phyloP scores from a whole-genome alignment of 768 basidiomycete genomes.

The Kockovaella imperatae region DNA sequence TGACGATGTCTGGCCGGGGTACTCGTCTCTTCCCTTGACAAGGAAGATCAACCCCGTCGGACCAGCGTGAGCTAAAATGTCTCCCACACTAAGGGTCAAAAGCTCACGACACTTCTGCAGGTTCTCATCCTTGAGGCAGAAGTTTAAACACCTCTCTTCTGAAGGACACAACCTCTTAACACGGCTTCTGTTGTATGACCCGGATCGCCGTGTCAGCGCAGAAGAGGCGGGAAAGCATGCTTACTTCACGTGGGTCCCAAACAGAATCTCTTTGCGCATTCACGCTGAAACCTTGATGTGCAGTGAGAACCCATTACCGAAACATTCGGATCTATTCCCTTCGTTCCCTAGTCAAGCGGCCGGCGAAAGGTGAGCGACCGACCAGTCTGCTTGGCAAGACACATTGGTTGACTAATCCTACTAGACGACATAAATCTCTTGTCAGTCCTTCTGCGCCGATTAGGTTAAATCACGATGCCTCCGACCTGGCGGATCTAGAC shows the following conservation, averaged over 20 bases:
- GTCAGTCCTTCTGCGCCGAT: constrained; percentile 6
- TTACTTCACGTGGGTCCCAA: constrained; percentile 69
- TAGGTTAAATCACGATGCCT: neutral
- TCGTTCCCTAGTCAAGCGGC: constrained; percentile 95
- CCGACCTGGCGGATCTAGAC: constrained; percentile 1
- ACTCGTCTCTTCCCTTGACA: constrained; percentile 65
- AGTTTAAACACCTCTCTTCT: constrained; percentile 73
- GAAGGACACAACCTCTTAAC: constrained; percentile 78
- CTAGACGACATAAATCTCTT: neutral
- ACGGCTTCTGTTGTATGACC: constrained; percentile 79
- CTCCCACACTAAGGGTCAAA: neutral
- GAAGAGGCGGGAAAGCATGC: constrained; percentile 84
- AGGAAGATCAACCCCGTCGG: constrained; percentile 57
- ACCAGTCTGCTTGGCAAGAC: neutral
- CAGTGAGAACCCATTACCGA: constrained; percentile 89
- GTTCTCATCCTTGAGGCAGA: constrained; percentile 58
- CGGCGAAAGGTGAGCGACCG: constrained; percentile 81
- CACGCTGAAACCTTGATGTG: too few species aligned
- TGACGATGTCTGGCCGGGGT: constrained; percentile 76
- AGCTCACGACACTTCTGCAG: constrained; percentile 25
- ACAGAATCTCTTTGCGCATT: neutral
- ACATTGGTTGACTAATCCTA: neutral
- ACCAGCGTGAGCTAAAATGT: constrained; percentile 32
- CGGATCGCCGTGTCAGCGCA: constrained; percentile 73
- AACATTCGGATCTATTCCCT: constrained; percentile 89